Percentiles rank a stretch among this genome's conserved stretches.
Conservation (phyloP, 768 basidiomycete genomes). For the Pisolithus orientalis region DNA sequence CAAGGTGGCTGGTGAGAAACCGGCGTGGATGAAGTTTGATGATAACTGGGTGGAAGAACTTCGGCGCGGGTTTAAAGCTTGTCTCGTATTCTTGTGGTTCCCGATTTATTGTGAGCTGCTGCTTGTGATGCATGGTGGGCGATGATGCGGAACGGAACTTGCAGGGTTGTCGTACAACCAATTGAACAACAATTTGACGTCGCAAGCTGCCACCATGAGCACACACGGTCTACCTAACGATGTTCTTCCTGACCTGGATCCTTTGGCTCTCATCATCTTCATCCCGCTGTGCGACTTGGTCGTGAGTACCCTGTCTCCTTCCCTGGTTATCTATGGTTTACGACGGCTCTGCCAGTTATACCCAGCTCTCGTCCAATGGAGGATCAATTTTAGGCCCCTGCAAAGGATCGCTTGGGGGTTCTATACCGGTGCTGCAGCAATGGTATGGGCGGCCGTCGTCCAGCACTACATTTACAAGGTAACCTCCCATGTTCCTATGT, state of each 20-base stretch:
- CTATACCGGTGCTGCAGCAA: slow-evolving; percentile 45
- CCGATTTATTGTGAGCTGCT: slow-evolving; percentile 57
- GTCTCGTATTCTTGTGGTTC: slow-evolving; percentile 51
- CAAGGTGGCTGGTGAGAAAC: slow-evolving; percentile 36
- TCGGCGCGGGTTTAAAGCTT: slow-evolving; percentile 66
- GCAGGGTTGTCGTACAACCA: slow-evolving; percentile 76
- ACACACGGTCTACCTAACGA: slow-evolving; percentile 72
- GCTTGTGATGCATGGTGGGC: not conserved
- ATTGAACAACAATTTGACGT: slow-evolving; percentile 70
- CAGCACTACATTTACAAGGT: slow-evolving; percentile 71
- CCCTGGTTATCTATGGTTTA: not conserved
- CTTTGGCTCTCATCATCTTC: slow-evolving; percentile 67
- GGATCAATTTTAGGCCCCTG: slow-evolving; percentile 52
- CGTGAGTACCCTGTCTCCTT: slow-evolving; percentile 22
- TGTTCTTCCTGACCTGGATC: slow-evolving; percentile 71
- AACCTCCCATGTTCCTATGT: not conserved
- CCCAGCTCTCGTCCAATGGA: slow-evolving; percentile 44
- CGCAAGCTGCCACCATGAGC: slow-evolving; percentile 73
- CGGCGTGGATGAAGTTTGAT: slow-evolving; percentile 69
- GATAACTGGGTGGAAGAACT: slow-evolving; percentile 79
- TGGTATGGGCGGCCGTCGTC: slow-evolving; percentile 67
- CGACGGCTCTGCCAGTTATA: slow-evolving; percentile 37
- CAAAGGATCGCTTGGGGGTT: slow-evolving; percentile 59
- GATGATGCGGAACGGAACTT: not conserved
- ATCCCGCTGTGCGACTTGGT: slow-evolving; percentile 63